Conservation (phyloP, 2,329 filamentous ascomycete genomes). For the Metarhizium album region DNA sequence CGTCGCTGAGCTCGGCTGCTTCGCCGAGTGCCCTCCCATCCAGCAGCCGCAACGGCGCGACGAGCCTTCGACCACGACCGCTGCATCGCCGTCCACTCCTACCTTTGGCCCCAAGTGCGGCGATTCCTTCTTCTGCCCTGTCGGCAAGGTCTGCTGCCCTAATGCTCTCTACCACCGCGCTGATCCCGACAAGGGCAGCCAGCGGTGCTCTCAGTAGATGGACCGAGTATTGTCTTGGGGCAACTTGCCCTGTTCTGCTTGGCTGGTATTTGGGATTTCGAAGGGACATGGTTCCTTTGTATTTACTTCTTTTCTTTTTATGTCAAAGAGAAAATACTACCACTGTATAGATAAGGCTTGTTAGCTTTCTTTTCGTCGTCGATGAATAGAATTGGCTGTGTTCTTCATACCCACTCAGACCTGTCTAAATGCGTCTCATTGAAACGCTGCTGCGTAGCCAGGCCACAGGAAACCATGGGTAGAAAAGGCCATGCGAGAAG, state of each 20-base stretch:
- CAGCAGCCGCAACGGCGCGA: conserved; percentile 1
- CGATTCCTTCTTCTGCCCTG: conserved; percentile 8
- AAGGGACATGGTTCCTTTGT: no score
- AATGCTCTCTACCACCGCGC: conserved; percentile 6
- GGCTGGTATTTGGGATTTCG: no score
- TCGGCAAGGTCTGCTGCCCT: conserved; percentile 7
- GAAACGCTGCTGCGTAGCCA: no score
- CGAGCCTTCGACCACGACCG: neutral
- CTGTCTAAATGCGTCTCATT: no score
- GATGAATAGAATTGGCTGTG: neutral
- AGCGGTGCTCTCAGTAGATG: conserved; percentile 6
- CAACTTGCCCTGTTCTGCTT: no score
- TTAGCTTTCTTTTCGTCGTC: neutral
- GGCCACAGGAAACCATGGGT: no score
- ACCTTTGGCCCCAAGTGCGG: conserved; percentile 8
- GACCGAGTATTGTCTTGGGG: no score
- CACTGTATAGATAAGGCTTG: neutral
- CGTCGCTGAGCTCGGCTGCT: neutral
- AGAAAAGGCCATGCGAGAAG: no score
- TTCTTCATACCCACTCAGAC: no score
- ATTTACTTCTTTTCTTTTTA: no score
- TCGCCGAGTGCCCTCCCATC: conserved; percentile 2
- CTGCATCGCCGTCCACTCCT: neutral
- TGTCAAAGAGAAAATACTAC: no score
- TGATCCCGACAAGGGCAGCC: conserved; percentile 5